A percentile compares a stretch with the other conserved stretches of the same genome.
phyloP scores from a whole-genome alignment of 2,329 filamentous ascomycete species.

The Pleoardoris graminearum region DNA sequence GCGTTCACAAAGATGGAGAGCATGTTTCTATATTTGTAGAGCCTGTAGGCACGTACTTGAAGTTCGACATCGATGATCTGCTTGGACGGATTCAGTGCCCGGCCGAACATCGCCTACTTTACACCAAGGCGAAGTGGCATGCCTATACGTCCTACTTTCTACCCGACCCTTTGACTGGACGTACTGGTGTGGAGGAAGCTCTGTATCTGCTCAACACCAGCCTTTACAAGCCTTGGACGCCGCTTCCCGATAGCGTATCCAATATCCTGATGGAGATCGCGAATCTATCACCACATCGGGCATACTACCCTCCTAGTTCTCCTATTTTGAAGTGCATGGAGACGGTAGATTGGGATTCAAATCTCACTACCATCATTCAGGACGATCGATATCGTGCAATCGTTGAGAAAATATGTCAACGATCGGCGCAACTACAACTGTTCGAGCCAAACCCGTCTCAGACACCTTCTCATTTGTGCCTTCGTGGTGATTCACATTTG shows the following conservation, averaged over 20 bases:
- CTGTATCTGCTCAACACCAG: conserved; percentile 56
- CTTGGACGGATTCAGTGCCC: conserved; percentile 62
- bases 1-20: conserved; percentile 33
- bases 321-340: conserved; percentile 34
- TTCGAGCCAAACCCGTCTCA: neutral
- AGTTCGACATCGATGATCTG: conserved; percentile 58
- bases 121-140: conserved; percentile 62
- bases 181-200: conserved; percentile 66
- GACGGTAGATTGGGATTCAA: conserved; percentile 35
- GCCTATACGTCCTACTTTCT: conserved; percentile 63
- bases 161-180: conserved; percentile 60
- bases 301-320: conserved; percentile 43
- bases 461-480: neutral
- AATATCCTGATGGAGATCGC: conserved; percentile 31
- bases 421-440: conserved; percentile 12
- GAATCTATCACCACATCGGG: conserved; percentile 43
- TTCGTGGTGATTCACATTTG: conserved; percentile 19
- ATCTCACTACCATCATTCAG: conserved; percentile 30
- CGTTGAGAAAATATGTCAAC: conserved; percentile 20
- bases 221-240: conserved; percentile 48
- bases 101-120: conserved; percentile 58
- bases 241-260: conserved; percentile 10
- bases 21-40: conserved; percentile 52
- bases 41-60: conserved; percentile 49
- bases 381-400: conserved; percentile 33